Evolutionary conservation across 345 rosid genomes (phyloP).

Genomic region (Sonneratia alba): DNA sequence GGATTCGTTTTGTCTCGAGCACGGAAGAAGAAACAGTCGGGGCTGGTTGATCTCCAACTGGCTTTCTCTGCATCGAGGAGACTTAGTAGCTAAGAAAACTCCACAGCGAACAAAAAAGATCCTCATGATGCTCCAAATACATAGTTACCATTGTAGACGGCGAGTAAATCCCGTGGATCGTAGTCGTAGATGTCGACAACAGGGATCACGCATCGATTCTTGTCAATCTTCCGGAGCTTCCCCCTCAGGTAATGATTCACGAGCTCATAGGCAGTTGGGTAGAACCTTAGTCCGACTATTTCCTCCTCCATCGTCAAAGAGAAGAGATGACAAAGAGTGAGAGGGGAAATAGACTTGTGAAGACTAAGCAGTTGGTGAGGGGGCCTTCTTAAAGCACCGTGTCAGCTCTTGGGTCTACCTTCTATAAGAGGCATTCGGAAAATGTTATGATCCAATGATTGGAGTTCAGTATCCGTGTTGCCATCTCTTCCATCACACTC

Average conservation of each 20-base stretch:
- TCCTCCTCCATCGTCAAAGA: neutral
- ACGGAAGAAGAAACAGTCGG: constrained; percentile 6
- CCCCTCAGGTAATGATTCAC: constrained; percentile 6
- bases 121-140: neutral
- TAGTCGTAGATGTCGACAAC: constrained; percentile 5
- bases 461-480: no score
- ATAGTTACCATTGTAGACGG: neutral
- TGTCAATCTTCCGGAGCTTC: neutral
- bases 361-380: no score
- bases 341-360: neutral
- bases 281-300: neutral
- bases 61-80: neutral
- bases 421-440: no score
- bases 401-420: no score
- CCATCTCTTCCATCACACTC: no score
- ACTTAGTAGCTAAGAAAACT: neutral
- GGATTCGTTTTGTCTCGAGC: neutral
- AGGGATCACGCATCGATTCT: neutral
- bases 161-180: neutral
- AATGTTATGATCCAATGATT: no score
- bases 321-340: neutral
- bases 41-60: neutral
- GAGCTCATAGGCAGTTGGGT: constrained; percentile 3
- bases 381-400: no score
- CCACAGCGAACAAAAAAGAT: neutral